Evolutionary conservation across 805 yeast species (phyloP).

Genomic region (Metschnikowia colocasiae): DNA sequence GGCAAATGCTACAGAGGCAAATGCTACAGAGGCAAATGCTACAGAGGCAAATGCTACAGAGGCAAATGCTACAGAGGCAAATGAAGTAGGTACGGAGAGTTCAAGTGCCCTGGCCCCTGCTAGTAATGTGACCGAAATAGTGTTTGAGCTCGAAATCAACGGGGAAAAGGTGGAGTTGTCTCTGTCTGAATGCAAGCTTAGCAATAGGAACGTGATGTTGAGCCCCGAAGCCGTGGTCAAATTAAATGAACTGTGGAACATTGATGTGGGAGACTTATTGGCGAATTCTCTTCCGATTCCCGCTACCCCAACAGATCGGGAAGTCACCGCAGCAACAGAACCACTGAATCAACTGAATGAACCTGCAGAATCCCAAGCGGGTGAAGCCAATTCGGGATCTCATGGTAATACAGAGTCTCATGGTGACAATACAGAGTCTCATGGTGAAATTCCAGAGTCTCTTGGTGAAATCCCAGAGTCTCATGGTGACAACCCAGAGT

Average conservation of each 20-base stretch:
- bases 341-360: background rate
- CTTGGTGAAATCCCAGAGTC: too few relatives aligned
- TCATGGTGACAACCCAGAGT: too few relatives aligned
- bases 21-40: too few relatives aligned
- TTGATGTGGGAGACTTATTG: background rate
- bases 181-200: slow-evolving; percentile 14
- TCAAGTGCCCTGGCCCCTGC: background rate
- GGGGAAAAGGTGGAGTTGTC: slow-evolving; percentile 10
- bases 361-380: background rate
- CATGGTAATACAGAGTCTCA: background rate
- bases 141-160: slow-evolving; percentile 8
- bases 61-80: too few relatives aligned
- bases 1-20: too few relatives aligned
- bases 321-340: background rate
- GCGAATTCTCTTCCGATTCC: background rate
- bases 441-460: background rate
- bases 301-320: background rate
- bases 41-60: too few relatives aligned
- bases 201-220: slow-evolving; percentile 7
- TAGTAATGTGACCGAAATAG: background rate
- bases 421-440: too few relatives aligned
- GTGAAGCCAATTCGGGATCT: background rate
- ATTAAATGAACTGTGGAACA: slow-evolving; percentile 1
- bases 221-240: slow-evolving; percentile 9
- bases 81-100: background rate